Percentiles rank a stretch among this genome's conserved stretches.
Evolutionary conservation across 768 basidiomycete species (phyloP).

Genomic region (Collybiopsis luxurians): DNA sequence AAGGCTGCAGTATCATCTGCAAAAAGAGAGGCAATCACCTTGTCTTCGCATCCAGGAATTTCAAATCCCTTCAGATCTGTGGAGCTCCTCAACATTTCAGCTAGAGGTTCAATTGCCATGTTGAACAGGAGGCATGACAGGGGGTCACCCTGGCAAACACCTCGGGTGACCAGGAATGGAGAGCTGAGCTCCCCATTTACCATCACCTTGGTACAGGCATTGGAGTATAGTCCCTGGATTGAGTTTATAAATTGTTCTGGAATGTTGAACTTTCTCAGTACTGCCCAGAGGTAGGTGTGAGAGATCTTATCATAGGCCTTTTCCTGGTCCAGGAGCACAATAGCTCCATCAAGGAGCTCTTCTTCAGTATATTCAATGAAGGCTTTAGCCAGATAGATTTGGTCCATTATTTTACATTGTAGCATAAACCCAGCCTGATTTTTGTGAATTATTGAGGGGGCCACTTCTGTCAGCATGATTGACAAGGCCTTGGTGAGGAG

Average conservation of each 20-base stretch:
- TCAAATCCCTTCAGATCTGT: slow-evolving; percentile 14
- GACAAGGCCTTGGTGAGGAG: slow-evolving; percentile 22
- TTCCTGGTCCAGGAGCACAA: too few relatives aligned
- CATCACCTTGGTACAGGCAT: slow-evolving; percentile 18
- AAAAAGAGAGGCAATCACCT: slow-evolving; percentile 19
- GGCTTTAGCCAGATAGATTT: slow-evolving; percentile 14
- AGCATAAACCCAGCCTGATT: slow-evolving; percentile 28
- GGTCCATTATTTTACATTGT: slow-evolving; percentile 19
- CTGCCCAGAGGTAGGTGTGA: slow-evolving; percentile 13
- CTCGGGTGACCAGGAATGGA: too few relatives aligned
- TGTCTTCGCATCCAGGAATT: slow-evolving; percentile 9
- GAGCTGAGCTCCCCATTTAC: too few relatives aligned
- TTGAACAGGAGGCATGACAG: too few relatives aligned
- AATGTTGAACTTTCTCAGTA: slow-evolving; percentile 1
- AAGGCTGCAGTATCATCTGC: slow-evolving; percentile 25
- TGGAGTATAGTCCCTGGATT: slow-evolving; percentile 16
- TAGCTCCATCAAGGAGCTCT: slow-evolving; percentile 11
- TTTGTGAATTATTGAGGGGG: slow-evolving; percentile 15
- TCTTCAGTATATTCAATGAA: slow-evolving; percentile 14
- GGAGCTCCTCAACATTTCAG: slow-evolving; percentile 19
- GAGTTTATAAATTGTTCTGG: slow-evolving; percentile 12
- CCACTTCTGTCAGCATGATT: slow-evolving; percentile 9
- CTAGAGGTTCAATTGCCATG: slow-evolving; percentile 17
- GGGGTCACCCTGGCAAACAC: slow-evolving; percentile 27
- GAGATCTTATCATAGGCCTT: slow-evolving; percentile 4